Evolutionary conservation across 257 asterid genomes (phyloP), one percentile per base, ranked within the genome.

Genomic region (Ligustrum vulgare): DNA sequence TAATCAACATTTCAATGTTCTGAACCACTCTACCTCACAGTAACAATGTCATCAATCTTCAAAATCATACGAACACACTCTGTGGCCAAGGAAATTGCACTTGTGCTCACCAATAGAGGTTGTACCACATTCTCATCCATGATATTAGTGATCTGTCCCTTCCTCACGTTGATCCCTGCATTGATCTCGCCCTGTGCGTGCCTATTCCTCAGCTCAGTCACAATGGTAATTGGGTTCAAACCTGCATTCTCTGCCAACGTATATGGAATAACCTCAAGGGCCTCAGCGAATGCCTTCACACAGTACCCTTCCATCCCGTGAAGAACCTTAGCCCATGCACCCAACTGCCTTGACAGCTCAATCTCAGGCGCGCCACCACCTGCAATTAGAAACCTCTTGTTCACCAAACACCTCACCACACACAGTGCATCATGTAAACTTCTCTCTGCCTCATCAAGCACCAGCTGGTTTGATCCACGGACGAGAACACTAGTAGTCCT

Each of bases 301-400:
- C 98, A 95, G 74, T 89, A 93, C 10, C 98, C 94, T 88, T 93
- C 99, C 99, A 93, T 95, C 39, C 99, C 99, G 74, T 89, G 96
- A 80, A 95, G 82, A 82, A 93, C 97, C 86, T 93, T 95, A 0
- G 97, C 94, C 99, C 99, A 95, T 3, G 99, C 96, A 70, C 99
- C 97, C 78, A 95, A 79, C 87, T 93, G 99, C 66, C 99, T 86
- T 1, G 98, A 93, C 23, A 95, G 98, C 89, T 95, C 99, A 33
- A 95, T 93, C 85, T 95, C 99, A 11, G 99, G 99, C 0, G 99
- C 99, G 70, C 99, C 99, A 76, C 99, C 99, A 28, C 99, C 99
- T 22, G 98, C 99, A 87, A 95, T 93, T 87, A 95, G 87, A 81
- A 89, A 95, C 83, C 86, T 91, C 88, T 95, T 95, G 83, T 84